These are phyloP conservation scores for Candida khao-thaluensis DNA, from an alignment of 805 yeast species.

Conservation along the genomic window DNA sequence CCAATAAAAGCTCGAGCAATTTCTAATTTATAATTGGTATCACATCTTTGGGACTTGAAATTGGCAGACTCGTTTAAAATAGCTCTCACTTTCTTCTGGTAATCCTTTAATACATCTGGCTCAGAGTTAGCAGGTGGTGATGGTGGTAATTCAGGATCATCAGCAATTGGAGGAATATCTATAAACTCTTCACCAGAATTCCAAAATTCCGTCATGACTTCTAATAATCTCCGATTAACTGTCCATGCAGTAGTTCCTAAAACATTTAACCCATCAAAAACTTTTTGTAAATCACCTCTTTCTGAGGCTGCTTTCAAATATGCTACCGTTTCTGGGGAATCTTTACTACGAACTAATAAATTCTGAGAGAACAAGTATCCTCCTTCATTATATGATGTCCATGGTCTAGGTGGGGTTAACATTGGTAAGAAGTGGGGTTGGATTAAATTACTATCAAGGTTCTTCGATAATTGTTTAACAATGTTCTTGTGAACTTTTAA, in stretches of 20 bases:
- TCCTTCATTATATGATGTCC: slow-evolving; percentile 81
- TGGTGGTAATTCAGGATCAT: slow-evolving; percentile 45
- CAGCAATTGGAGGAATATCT: slow-evolving; percentile 61
- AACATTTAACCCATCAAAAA: slow-evolving; percentile 80
- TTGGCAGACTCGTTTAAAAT: slow-evolving; percentile 60
- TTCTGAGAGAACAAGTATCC: slow-evolving; percentile 73
- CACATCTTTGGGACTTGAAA: slow-evolving; percentile 86
- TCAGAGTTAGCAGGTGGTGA: slow-evolving; percentile 67
- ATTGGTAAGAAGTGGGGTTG: slow-evolving; percentile 91
- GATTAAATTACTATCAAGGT: slow-evolving; percentile 58
- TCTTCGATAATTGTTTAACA: slow-evolving; percentile 64
- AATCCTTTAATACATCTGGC: slow-evolving; percentile 66
- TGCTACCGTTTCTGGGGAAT: slow-evolving; percentile 86
- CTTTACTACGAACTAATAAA: slow-evolving; percentile 70
- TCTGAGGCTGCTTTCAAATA: slow-evolving; percentile 84
- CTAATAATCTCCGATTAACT: slow-evolving; percentile 68
- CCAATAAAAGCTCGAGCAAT: slow-evolving; percentile 90
- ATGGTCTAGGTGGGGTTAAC: slow-evolving; percentile 86
- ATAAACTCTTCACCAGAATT: slow-evolving; percentile 73
- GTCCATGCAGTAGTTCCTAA: slow-evolving; percentile 93
- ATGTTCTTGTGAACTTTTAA: slow-evolving; percentile 71
- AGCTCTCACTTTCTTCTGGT: slow-evolving; percentile 61
- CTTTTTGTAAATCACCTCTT: slow-evolving; percentile 58
- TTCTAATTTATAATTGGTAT: slow-evolving; percentile 87
- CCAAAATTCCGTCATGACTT: slow-evolving; percentile 77